Evolutionary conservation across 495 filamentous ascomycete species (phyloP), one percentile per base, ranked within the genome.

Genomic region (Penicillium lividum): DNA sequence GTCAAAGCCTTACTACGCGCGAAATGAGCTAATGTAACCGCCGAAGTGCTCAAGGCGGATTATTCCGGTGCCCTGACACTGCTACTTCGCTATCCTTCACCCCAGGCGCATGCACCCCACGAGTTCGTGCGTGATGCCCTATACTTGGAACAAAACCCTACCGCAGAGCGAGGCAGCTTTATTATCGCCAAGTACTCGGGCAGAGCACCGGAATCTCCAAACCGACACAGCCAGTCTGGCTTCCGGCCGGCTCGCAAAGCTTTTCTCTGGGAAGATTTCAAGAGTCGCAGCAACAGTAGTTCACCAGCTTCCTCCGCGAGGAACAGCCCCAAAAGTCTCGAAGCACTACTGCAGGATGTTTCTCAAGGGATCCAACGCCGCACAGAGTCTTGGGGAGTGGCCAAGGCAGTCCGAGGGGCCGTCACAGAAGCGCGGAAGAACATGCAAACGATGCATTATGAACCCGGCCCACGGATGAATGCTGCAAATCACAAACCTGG

Each of bases 71-170:
- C 90, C 7, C 74, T 97, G 45, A 89, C 89, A 46, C 76, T 95
- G 4, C 73, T 97, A 30, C 80, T 97, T 1, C 89, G 89, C 57
- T 98, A 97, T 65, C 80, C 83, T 5, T 88, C 89, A 3, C 74
- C 77, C 15, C 66, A 80, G 6, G 84, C 85, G 15, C 74, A 87
- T 62, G 77, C 82, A 1, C 87, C 94, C 15, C 80, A 87, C 61
- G 90, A 86, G 3, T 91, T 97, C 60, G 86, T 96, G 25, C 80
- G 89, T 44, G 94, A 98, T 73, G 94, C 91, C n/a, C 69, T 96
- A 7, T 95, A 91, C 65, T 77, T 98, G 16, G 82, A 86, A 50
- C 80, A 88, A 34, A 90, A 97, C 63, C 82, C 90, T n/a, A 84
- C 85, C 33, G 70, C 84, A 13, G 79, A 86, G 31, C 87, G 91